These are phyloP conservation scores for Biscogniauxia marginata DNA, from an alignment of 2,329 filamentous ascomycete genomes.

Conservation along the genomic window DNA sequence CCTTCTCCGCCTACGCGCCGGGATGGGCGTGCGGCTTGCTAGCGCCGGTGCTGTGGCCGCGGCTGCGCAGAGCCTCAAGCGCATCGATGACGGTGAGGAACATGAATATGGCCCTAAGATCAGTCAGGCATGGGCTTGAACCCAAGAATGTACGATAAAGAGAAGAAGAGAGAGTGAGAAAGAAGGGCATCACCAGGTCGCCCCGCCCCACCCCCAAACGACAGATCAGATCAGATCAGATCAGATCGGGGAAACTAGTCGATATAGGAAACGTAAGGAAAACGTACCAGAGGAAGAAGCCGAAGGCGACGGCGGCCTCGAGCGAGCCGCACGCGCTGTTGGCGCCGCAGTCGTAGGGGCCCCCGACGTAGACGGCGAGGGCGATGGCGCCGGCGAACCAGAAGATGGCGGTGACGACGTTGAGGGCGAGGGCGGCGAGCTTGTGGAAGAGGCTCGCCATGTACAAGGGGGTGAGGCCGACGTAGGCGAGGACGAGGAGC, in stretches of 20 bases:
- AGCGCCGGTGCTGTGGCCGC: slow-evolving; percentile 33
- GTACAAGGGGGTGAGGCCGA: slow-evolving; percentile 66
- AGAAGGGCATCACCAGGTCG: neutral
- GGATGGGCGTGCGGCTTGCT: slow-evolving; percentile 26
- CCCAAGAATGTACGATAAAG: too few relatives aligned
- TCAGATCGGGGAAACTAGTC: too few relatives aligned
- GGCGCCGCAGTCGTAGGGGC: slow-evolving; percentile 51
- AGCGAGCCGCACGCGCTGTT: slow-evolving; percentile 56
- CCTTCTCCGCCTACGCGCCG: slow-evolving; percentile 21
- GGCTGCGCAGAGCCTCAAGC: slow-evolving; percentile 42
- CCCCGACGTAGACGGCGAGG: slow-evolving; percentile 63
- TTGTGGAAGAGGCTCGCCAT: slow-evolving; percentile 60
- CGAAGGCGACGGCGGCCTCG: slow-evolving; percentile 65
- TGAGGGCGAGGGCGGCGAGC: slow-evolving; percentile 64
- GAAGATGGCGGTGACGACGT: slow-evolving; percentile 75
- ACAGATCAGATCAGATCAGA: too few relatives aligned
- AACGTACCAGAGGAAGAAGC: slow-evolving; percentile 59
- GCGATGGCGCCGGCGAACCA: slow-evolving; percentile 89
- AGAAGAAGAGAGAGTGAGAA: neutral
- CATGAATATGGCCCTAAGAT: slow-evolving; percentile 46
- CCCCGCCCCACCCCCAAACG: too few relatives aligned
- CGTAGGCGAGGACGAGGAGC: slow-evolving; percentile 66
- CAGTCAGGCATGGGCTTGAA: too few relatives aligned
- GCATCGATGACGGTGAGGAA: slow-evolving; percentile 47
- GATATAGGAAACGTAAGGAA: too few relatives aligned